Evolutionary conservation across 2,329 filamentous ascomycete species (phyloP), one percentile per base, ranked within the genome.

Genomic region (Stachybotrys chlorohalonatus): DNA sequence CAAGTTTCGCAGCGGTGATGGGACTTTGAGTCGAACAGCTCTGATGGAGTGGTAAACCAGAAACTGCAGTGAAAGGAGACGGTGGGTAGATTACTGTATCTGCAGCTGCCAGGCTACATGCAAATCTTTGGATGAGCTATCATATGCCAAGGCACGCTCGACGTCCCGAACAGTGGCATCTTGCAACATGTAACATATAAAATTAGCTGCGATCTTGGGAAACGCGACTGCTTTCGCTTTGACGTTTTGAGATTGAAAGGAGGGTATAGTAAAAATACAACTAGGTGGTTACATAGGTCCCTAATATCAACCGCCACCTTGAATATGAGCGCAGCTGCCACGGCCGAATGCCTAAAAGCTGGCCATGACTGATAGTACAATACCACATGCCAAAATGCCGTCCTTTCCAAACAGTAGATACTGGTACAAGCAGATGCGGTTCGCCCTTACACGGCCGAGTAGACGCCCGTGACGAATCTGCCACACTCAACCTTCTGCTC

Each of bases 401-500:
- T 42, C 36, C 13, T 42, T 42, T 5, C 36, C 2, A 42, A 9
- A 42, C 2, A 13, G 36, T 42, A 9, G 36, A 42, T 24, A 42
- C 36, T 42, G 36, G 9, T 42, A 24, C 36, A 42, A 9, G 13
- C 36, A 42, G 5, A 5, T 42, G 9, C 13, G 4, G 24, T 42
- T 42, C 46, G 15, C 46, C 46, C 46, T 66, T 64, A 83, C 42
- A 78, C 73, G 6, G 75, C 75, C 45, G 90, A 95, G 72, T 94
- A 97, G 5, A 96, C 86, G 15, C 85, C 90, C 55, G 88, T 93
- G 11, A 92, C 85, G 59, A 83, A 85, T 58, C 88, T 81, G 16
- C 93, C 93, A 67, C 92, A 96, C 68, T 94, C 90, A 11, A 96
- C 85, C 62, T 85, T 85, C 74, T 96, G 93, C 74, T 96, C 91